A percentile compares a stretch with the other conserved stretches of the same genome.
Evolutionary conservation across 352 stramenopile species (phyloP).

Genomic region (Phytopythium boreale): DNA sequence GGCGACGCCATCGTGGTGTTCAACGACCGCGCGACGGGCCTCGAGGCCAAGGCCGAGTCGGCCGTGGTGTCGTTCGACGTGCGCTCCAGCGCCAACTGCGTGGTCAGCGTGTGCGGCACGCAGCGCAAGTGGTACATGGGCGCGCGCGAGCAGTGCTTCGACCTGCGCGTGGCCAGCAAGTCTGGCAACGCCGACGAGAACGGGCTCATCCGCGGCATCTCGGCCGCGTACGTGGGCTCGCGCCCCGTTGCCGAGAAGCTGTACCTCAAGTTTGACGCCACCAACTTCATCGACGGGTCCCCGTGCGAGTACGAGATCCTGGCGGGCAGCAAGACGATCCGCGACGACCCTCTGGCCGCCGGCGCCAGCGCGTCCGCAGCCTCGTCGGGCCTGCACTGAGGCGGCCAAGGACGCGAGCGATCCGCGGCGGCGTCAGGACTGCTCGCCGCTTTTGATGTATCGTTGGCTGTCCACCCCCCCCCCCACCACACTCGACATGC

Average conservation of each 20-base stretch:
- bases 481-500: constrained; percentile 6
- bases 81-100: constrained; percentile 61
- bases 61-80: constrained; percentile 71
- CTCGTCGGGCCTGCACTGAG: background rate
- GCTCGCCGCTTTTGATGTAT: background rate
- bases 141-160: constrained; percentile 65
- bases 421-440: background rate
- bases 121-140: constrained; percentile 63
- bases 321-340: constrained; percentile 55
- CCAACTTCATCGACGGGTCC: constrained; percentile 71
- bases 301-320: constrained; percentile 71
- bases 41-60: constrained; percentile 40
- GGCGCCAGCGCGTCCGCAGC: constrained; percentile 9
- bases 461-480: background rate
- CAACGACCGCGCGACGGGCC: constrained; percentile 39
- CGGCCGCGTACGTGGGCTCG: constrained; percentile 49
- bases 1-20: constrained; percentile 73
- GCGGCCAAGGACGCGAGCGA: background rate
- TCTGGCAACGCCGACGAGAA: constrained; percentile 46
- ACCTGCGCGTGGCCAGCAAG: constrained; percentile 67
- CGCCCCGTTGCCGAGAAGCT: constrained; percentile 57
- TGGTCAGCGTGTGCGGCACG: constrained; percentile 68
- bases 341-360: constrained; percentile 13
- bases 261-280: constrained; percentile 78
- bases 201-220: constrained; percentile 65